phyloP scores from a whole-genome alignment of 2,329 filamentous ascomycete genomes.

The Phaeosphaeriaceae sp. region DNA sequence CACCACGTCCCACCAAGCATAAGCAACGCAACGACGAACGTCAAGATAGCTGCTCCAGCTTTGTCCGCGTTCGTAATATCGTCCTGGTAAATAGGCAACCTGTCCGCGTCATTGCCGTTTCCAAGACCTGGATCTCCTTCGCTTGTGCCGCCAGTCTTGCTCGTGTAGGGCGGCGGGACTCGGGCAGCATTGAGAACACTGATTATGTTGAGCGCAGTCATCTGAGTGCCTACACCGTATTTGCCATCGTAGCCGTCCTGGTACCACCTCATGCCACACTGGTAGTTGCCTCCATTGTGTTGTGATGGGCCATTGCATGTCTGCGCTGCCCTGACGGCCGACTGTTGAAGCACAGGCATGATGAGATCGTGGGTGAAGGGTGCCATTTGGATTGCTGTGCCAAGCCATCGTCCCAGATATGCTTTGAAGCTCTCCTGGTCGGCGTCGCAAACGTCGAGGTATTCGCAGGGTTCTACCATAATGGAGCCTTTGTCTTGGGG shows the following conservation, averaged over 20 bases:
- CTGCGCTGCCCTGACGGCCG: constrained; percentile 62
- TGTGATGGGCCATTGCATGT: constrained; percentile 58
- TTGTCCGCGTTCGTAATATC: constrained; percentile 48
- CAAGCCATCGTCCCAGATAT: constrained; percentile 58
- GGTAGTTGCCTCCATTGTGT: constrained; percentile 39
- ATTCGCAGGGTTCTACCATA: constrained; percentile 55
- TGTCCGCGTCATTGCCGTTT: constrained; percentile 32
- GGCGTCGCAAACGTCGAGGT: constrained; percentile 48
- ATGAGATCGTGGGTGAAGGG: constrained; percentile 62
- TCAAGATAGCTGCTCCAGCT: constrained; percentile 54
- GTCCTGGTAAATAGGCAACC: constrained; percentile 23
- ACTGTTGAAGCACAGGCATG: constrained; percentile 60
- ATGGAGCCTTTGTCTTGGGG: constrained; percentile 40
- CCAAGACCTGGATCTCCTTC: constrained; percentile 53
- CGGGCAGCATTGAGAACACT: constrained; percentile 51
- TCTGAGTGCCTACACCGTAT: constrained; percentile 63
- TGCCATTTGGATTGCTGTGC: constrained; percentile 63
- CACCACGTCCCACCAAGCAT: constrained; percentile 29
- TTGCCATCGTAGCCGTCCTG: constrained; percentile 53
- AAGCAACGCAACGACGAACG: constrained; percentile 36
- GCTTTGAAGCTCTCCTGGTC: constrained; percentile 56
- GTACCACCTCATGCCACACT: constrained; percentile 55
- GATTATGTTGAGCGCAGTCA: constrained; percentile 63
- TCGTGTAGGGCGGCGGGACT: constrained; percentile 53
- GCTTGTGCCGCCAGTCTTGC: constrained; percentile 59